These are phyloP conservation scores for Acanthamoeba divionensis DNA, from an alignment of 208 protist species.

Conservation along the genomic window DNA sequence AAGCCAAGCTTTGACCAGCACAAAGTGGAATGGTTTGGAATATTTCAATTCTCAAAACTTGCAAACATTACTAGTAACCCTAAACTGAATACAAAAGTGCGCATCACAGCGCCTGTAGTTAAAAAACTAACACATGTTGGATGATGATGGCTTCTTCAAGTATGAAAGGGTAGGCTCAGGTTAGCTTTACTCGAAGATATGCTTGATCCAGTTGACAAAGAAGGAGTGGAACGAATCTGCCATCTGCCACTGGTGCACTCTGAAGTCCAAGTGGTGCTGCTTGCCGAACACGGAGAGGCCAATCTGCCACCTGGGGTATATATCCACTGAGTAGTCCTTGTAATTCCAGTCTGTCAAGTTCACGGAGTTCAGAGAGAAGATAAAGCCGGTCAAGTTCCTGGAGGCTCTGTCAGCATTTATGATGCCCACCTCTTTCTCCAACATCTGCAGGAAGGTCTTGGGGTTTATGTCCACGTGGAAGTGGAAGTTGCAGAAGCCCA, in stretches of 20 bases:
- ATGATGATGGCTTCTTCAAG: no score
- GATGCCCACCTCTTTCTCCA: neutral
- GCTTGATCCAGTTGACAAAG: neutral
- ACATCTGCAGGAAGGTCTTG: neutral
- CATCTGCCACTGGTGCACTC: neutral
- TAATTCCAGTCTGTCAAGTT: neutral
- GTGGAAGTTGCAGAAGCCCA: neutral
- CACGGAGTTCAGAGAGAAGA: neutral
- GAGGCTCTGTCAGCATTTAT: neutral
- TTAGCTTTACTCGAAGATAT: no score
- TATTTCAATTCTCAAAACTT: no score
- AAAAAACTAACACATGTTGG: no score
- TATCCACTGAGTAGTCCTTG: neutral
- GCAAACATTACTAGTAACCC: no score
- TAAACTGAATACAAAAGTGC: no score
- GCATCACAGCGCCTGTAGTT: no score
- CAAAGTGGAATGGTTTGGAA: no score
- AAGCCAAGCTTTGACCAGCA: no score
- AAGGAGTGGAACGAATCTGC: neutral
- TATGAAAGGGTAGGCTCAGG: no score
- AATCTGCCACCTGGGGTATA: neutral
- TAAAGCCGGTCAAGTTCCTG: neutral
- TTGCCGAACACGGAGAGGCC: neutral
- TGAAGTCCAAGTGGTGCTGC: neutral
- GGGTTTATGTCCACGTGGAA: neutral